Percentiles rank a stretch among this genome's conserved stretches.
These are phyloP conservation scores for Botrytis pseudocinerea DNA, from an alignment of 2,329 filamentous ascomycete species.

Conservation along the genomic window DNA sequence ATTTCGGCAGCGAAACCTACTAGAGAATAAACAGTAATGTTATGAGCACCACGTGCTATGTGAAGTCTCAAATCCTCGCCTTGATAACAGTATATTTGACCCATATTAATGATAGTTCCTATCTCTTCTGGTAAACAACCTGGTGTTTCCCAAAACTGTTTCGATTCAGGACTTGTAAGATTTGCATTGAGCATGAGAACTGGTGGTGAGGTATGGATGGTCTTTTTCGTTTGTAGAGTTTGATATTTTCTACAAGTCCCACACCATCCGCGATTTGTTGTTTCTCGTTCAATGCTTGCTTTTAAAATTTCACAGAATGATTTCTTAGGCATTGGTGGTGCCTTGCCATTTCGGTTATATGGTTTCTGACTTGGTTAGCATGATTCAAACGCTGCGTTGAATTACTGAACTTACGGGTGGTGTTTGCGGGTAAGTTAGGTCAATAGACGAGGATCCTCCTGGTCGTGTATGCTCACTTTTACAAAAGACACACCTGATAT, in stretches of 20 bases:
- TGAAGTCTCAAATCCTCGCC: constrained; percentile 84
- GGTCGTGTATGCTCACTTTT: constrained; percentile 80
- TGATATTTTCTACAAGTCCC: constrained; percentile 88
- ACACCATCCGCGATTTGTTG: constrained; percentile 90
- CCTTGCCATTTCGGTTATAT: constrained; percentile 51
- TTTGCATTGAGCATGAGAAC: constrained; percentile 90
- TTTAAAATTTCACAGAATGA: constrained; percentile 93
- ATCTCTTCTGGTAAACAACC: constrained; percentile 94
- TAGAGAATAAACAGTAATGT: constrained; percentile 86
- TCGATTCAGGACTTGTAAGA: constrained; percentile 69
- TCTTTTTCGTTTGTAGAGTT: constrained; percentile 80
- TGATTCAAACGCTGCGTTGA: background rate
- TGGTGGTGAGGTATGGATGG: constrained; percentile 75
- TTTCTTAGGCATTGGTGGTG: constrained; percentile 54
- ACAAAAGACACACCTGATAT: constrained; percentile 84
- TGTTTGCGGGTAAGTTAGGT: constrained; percentile 73
- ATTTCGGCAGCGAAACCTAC: constrained; percentile 90
- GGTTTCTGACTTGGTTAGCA: constrained; percentile 46
- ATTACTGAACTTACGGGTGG: constrained; percentile 31
- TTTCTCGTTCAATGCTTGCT: constrained; percentile 84
- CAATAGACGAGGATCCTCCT: constrained; percentile 78
- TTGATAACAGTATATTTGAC: constrained; percentile 94
- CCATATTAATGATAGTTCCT: constrained; percentile 84
- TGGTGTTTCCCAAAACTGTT: constrained; percentile 81
- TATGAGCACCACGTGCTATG: constrained; percentile 74